Base-by-base conservation (phyloP, 1,284 basidiomycete genomes). In the Xerocomus subilludens region DNA sequence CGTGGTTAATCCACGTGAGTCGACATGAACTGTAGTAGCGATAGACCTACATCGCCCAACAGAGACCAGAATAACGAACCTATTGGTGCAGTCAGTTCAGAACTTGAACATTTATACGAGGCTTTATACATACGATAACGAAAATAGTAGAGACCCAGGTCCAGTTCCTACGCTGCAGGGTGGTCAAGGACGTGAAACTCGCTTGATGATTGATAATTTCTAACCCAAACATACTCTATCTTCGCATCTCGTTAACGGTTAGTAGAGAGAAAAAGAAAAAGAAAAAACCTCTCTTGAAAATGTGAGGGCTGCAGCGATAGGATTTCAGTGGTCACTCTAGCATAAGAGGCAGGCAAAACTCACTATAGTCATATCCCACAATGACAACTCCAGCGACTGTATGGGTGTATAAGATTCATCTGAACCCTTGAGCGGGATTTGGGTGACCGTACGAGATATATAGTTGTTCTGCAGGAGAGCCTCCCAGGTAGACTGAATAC, bases 51-150 rank as follows among this genome's bases (percentile, higher is more conserved):
- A 72, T 5, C 27, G 20, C 64, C 45, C 14, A 18, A 45, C 58
- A 78, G 47, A 78, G 27, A 20, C 75, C 76, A 4, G 64, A 9
- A 47, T 76, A 77, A 7, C 67, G 76, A 33, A 71, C 33, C 76
- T 75, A 20, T 5, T 8, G 8, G 38, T 30, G 25, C 27, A 21
- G 38, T 47, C n/a, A 56, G 42, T 30, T 32, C 16, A 36, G n/a
- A n/a, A 33, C 23, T 30, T 23, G 18, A n/a, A 14, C 10, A n/a
- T 25, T n/a, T n/a, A n/a, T n/a, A n/a, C n/a, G n/a, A 33, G 33
- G 5, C 51, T 25, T 16, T 13, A 35, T 36, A 66, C 64, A 14
- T 18, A 73, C 72, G 1, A 73, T n/a, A 42, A 73, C 10, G 16
- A 73, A 73, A 5, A 73, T 38, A 5, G 42, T 33, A 30, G 71